These are phyloP conservation scores for Sporothrix inflata DNA, from an alignment of 2,329 filamentous ascomycete genomes.

Conservation along the genomic window DNA sequence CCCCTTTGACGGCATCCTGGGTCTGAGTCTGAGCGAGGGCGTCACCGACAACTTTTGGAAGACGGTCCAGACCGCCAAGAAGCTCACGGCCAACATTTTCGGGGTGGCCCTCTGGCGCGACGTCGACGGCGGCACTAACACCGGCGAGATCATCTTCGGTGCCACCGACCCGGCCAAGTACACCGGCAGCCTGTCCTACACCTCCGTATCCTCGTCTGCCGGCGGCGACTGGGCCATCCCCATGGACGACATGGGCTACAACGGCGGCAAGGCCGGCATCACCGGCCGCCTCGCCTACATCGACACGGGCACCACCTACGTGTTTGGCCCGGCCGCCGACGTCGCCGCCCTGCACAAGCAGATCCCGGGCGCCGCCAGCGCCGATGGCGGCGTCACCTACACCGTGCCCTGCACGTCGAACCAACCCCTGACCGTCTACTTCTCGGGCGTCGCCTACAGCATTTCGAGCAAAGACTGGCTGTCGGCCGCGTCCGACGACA, in stretches of 20 bases:
- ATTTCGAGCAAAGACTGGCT: constrained; percentile 76
- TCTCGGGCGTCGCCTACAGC: constrained; percentile 68
- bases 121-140: constrained; percentile 66
- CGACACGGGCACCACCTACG: constrained; percentile 81
- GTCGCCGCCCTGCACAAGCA: constrained; percentile 68
- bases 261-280: constrained; percentile 61
- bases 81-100: constrained; percentile 67
- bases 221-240: constrained; percentile 73
- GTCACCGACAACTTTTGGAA: constrained; percentile 69
- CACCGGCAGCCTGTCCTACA: constrained; percentile 70
- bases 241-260: constrained; percentile 66
- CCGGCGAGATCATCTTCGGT: constrained; percentile 80
- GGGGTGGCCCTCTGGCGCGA: constrained; percentile 71
- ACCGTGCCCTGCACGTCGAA: constrained; percentile 73
- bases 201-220: constrained; percentile 52
- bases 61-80: constrained; percentile 57
- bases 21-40: constrained; percentile 67
- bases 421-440: constrained; percentile 63
- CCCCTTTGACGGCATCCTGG: constrained; percentile 86
- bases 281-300: constrained; percentile 68
- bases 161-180: constrained; percentile 68
- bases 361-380: constrained; percentile 63
- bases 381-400: constrained; percentile 63
- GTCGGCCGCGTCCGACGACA: constrained; percentile 42
- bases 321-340: constrained; percentile 70